phyloP scores from a whole-genome alignment of 2,329 filamentous ascomycete genomes.

The Xylaria sp. region DNA sequence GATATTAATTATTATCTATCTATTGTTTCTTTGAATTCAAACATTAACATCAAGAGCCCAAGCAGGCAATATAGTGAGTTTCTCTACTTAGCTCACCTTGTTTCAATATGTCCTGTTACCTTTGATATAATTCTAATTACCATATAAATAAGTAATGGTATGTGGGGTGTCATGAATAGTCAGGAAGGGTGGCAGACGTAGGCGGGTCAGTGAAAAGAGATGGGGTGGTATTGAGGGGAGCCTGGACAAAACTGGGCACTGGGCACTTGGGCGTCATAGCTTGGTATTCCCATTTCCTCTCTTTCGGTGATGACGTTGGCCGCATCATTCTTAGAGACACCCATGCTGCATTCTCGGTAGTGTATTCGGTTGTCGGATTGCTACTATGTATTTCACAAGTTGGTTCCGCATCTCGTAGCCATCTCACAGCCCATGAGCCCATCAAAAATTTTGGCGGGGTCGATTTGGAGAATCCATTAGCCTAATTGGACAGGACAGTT shows the following conservation, averaged over 20 bases:
- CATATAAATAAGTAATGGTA: too few species aligned
- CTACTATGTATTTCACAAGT: neutral
- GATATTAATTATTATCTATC: too few species aligned
- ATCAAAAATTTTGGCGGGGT: slow-evolving; percentile 4
- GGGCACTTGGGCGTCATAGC: slow-evolving; percentile 17
- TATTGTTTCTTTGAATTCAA: too few species aligned
- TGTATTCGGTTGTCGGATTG: neutral
- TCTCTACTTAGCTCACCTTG: too few species aligned
- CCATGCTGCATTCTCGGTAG: neutral
- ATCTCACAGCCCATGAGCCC: neutral
- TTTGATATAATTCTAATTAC: too few species aligned
- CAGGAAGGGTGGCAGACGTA: too few species aligned
- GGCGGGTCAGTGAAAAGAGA: too few species aligned
- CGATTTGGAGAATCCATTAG: slow-evolving; percentile 18
- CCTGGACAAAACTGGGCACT: slow-evolving; percentile 11
- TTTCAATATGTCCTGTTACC: too few species aligned
- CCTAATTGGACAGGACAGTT: slow-evolving; percentile 14
- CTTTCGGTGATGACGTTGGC: slow-evolving; percentile 10
- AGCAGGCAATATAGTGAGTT: too few species aligned
- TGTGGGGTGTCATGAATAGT: too few species aligned
- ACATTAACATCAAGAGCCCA: too few species aligned
- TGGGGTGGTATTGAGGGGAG: neutral
- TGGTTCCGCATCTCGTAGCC: slow-evolving; percentile 1
- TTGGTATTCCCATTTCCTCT: neutral
- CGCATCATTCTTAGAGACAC: neutral